Base-by-base conservation (phyloP, 1,139 yeast species). In the Hanseniaspora sp. region DNA sequence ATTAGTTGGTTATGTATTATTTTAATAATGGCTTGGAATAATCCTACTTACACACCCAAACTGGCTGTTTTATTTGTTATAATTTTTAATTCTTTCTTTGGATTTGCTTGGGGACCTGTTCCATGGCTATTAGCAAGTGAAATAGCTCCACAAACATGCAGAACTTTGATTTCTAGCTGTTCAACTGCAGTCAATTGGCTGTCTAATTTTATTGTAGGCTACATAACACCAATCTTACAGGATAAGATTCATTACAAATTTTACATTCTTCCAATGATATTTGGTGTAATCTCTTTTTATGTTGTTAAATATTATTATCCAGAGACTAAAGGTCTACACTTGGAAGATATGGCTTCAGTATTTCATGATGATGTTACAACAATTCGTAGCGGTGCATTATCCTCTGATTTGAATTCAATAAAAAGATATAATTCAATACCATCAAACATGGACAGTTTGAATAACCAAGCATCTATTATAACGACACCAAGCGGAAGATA, bases 111-210 rank as follows among this genome's bases (percentile, higher is more conserved):
- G 95, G 96, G 96, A 11, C 96, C 96, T 3, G 82, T 90, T 57
- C 95, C 96, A 7, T 88, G 96, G 96, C 74, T 90, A 62, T 83
- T 86, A 70, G 87, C 88, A 48, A 81, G 84, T 40, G 96, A 88
- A 70, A 90, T 90, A 54, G 76, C 90, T 56, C 96, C 96, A 0
- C 77, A 86, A 58, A 74, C 82, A 29, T 88, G 88, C n/a, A 77
- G 96, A 57, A 88, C 95, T 7, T 86, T 88, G 63, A 95, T 95
- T 52, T 95, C 96, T 0, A 87, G 95, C 1, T 71, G 87, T 59
- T 83, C 95, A 0, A 88, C 96, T 0, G 95, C 95, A 0, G 81
- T 95, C 9, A 88, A 88, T 67, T 90, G 96, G 96, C 77, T 86
- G n/a, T 88, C 86, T 71, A 88, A 88, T 69, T 88, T 87, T 71